Percentiles rank a stretch among this genome's conserved stretches.
Conservation (phyloP, 73 alveolate species). For the Durusdinium trenchii region DNA sequence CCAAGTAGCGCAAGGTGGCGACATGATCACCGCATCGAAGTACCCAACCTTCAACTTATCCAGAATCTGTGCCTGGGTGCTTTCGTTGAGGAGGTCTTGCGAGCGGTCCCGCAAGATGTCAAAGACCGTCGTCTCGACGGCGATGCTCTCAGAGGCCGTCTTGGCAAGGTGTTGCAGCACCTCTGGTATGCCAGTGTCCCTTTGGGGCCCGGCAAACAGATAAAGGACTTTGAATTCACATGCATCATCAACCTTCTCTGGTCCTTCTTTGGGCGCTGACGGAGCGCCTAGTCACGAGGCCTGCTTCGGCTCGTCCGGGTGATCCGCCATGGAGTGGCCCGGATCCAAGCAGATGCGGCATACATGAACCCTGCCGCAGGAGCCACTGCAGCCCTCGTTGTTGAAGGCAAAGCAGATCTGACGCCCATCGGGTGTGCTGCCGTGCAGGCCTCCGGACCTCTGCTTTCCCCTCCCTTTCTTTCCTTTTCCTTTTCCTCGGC, state of each 20-base stretch:
- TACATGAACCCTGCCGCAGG: background rate
- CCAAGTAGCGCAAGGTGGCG: background rate
- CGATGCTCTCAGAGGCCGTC: background rate
- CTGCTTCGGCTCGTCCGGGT: background rate
- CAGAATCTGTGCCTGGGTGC: background rate
- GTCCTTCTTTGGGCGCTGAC: background rate
- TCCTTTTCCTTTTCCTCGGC: background rate
- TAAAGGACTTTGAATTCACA: background rate
- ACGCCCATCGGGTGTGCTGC: background rate
- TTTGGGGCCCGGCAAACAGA: background rate
- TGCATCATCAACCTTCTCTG: background rate
- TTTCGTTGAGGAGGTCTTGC: background rate
- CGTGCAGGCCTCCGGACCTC: too few relatives aligned
- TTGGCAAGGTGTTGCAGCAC: background rate
- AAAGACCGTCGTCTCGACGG: background rate
- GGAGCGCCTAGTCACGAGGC: too few relatives aligned
- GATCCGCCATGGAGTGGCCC: background rate
- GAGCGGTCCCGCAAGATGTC: background rate
- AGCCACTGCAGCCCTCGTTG: background rate
- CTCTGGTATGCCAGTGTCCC: background rate
- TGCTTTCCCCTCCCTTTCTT: background rate
- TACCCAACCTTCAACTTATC: background rate
- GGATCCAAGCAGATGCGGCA: background rate
- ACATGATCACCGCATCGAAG: background rate
- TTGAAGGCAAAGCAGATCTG: background rate